Evolutionary conservation across 495 filamentous ascomycete species (phyloP).

Genomic region (Trichoderma reesei): DNA sequence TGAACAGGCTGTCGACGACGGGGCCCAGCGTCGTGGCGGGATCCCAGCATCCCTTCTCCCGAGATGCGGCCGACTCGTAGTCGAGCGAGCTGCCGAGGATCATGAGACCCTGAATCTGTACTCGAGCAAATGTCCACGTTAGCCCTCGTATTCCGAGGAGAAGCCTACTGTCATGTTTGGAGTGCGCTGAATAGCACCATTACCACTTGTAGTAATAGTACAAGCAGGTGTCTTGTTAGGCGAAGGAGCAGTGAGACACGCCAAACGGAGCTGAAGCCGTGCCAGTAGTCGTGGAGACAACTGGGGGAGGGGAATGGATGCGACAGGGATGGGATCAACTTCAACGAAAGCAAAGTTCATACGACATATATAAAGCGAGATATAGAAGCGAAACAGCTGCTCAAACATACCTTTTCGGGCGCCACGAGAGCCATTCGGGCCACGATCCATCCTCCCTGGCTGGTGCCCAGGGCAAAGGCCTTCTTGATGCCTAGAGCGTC

Average conservation of each 20-base stretch:
- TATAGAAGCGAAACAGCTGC: background rate
- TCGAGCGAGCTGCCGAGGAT: slow-evolving; percentile 55
- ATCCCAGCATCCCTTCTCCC: slow-evolving; percentile 49
- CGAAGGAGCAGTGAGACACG: background rate
- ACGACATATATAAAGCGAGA: background rate
- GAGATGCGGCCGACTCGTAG: slow-evolving; percentile 44
- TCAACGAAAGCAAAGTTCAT: background rate
- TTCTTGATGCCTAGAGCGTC: slow-evolving; percentile 44
- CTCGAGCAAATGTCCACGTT: background rate
- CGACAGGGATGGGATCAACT: background rate
- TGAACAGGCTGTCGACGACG: slow-evolving; percentile 40
- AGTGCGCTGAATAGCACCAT: background rate
- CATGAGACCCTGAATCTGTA: slow-evolving; percentile 48
- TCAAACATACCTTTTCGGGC: slow-evolving; percentile 40
- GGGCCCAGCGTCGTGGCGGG: slow-evolving; percentile 29
- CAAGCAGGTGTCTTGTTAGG: background rate
- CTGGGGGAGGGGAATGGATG: background rate
- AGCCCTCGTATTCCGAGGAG: background rate
- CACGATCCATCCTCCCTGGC: slow-evolving; percentile 55
- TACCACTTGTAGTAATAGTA: background rate
- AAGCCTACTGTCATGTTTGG: background rate
- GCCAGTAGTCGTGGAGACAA: background rate
- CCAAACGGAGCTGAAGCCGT: background rate
- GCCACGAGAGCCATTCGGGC: slow-evolving; percentile 49
- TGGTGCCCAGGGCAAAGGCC: slow-evolving; percentile 50